Percentiles rank a stretch among this genome's conserved stretches.
Evolutionary conservation across 2,329 filamentous ascomycete genomes (phyloP).

Genomic region (Samsoniella hepiali): DNA sequence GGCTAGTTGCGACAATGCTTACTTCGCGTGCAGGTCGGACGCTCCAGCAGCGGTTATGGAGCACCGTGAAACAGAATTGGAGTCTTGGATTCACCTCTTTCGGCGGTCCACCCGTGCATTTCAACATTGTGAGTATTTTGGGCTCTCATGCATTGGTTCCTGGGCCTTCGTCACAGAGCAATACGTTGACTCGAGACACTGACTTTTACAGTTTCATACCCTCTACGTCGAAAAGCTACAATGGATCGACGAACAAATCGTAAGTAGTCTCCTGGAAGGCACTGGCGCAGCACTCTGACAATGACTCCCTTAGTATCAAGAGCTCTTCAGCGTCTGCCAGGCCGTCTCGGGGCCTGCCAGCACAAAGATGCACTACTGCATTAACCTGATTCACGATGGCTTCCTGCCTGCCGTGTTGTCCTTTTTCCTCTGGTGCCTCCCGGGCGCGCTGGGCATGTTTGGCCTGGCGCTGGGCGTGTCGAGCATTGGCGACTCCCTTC

Average conservation of each 20-base stretch:
- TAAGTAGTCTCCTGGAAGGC: constrained; percentile 28
- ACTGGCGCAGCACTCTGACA: neutral
- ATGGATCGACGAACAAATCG: constrained; percentile 69
- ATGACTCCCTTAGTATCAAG: constrained; percentile 55
- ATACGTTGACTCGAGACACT: neutral
- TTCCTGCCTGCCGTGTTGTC: constrained; percentile 54
- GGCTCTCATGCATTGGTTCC: neutral
- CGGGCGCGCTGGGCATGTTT: constrained; percentile 69
- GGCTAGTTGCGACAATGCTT: neutral
- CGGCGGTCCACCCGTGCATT: constrained; percentile 67
- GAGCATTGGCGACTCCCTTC: constrained; percentile 56
- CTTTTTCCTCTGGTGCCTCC: constrained; percentile 65
- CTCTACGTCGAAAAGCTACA: constrained; percentile 57
- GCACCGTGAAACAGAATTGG: constrained; percentile 40
- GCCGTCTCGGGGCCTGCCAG: constrained; percentile 64
- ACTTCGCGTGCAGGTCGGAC: neutral
- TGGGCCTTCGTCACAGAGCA: neutral
- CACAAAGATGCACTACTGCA: constrained; percentile 70
- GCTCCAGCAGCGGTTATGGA: neutral
- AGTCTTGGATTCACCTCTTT: constrained; percentile 64
- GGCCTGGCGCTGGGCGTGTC: constrained; percentile 63
- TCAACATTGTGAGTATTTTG: constrained; percentile 52
- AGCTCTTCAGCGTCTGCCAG: constrained; percentile 68
- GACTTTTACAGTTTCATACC: constrained; percentile 46
- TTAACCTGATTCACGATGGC: constrained; percentile 62